Percentiles rank a stretch among this genome's conserved stretches.
Conservation (phyloP, 2,329 filamentous ascomycete species). For the Ophiostoma tasmaniense region DNA sequence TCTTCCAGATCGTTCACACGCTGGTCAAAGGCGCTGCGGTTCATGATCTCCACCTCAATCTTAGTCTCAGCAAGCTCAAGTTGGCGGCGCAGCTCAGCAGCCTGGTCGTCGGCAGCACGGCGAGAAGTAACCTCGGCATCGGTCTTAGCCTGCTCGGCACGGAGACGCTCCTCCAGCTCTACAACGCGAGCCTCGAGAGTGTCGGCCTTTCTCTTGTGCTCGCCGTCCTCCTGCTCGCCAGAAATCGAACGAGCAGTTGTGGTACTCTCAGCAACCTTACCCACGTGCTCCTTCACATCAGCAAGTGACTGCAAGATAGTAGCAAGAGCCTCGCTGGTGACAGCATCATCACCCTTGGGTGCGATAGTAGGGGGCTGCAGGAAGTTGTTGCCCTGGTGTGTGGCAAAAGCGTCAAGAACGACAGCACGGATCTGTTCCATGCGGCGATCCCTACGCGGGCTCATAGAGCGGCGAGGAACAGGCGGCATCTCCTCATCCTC, state of each 20-base stretch:
- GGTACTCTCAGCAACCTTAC: constrained; percentile 36
- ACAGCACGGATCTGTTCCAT: constrained; percentile 71
- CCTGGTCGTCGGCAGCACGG: constrained; percentile 44
- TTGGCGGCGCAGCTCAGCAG: constrained; percentile 45
- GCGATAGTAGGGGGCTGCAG: constrained; percentile 5
- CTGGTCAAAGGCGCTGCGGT: constrained; percentile 49
- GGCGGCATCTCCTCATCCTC: constrained; percentile 68
- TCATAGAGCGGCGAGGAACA: constrained; percentile 57
- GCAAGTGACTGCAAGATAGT: constrained; percentile 58
- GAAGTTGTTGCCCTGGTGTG: constrained; percentile 37
- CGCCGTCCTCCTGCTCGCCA: constrained; percentile 38
- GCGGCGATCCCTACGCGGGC: constrained; percentile 68
- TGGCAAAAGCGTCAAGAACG: constrained; percentile 63
- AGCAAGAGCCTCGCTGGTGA: constrained; percentile 34
- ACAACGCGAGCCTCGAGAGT: constrained; percentile 52
- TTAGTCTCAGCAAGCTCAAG: constrained; percentile 50
- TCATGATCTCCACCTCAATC: constrained; percentile 53
- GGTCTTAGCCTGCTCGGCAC: constrained; percentile 38
- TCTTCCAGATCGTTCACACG: constrained; percentile 62
- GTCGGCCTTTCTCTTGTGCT: constrained; percentile 44
- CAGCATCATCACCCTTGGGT: not conserved
- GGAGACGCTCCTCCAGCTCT: constrained; percentile 51
- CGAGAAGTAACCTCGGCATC: constrained; percentile 43
- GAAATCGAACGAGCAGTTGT: constrained; percentile 32
- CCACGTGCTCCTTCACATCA: constrained; percentile 50